Percentiles rank a stretch among this genome's conserved stretches.
Conservation (phyloP, 1,139 yeast species). For the Casaregolazyma lundiana region DNA sequence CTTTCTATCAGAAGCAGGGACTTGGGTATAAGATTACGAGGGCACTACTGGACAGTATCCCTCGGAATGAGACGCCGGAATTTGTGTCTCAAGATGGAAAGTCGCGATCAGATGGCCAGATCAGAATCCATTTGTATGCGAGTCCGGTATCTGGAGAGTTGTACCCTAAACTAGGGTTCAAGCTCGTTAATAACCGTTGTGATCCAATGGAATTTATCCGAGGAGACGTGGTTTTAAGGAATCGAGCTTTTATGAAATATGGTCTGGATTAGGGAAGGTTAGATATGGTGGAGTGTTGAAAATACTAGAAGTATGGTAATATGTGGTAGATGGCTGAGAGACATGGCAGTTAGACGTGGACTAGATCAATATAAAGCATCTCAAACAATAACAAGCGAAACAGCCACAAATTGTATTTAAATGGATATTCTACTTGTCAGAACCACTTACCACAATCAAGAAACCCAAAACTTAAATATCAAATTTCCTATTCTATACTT, state of each 20-base stretch:
- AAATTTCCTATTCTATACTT: no score
- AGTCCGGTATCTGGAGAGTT: not conserved
- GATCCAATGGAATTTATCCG: not conserved
- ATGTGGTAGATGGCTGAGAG: no score
- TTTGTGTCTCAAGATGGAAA: conserved; percentile 7
- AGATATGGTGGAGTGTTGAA: no score
- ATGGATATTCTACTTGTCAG: no score
- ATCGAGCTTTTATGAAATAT: not conserved
- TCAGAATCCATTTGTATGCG: conserved; percentile 1
- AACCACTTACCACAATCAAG: no score
- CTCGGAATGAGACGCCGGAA: not conserved
- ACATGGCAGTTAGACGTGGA: no score
- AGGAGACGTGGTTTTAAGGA: not conserved
- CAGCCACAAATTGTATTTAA: no score
- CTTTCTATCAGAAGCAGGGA: conserved; percentile 3
- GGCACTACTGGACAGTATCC: not conserved
- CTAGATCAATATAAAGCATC: no score
- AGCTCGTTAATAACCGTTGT: not conserved
- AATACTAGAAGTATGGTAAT: no score
- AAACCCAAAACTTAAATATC: no score
- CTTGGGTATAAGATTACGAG: not conserved
- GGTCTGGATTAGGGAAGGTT: not conserved
- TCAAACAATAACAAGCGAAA: no score
- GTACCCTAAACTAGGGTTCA: conserved; percentile 5
- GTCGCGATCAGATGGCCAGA: conserved; percentile 1